phyloP scores from a whole-genome alignment of 1,284 basidiomycete genomes.

The Bjerkandera adusta region DNA sequence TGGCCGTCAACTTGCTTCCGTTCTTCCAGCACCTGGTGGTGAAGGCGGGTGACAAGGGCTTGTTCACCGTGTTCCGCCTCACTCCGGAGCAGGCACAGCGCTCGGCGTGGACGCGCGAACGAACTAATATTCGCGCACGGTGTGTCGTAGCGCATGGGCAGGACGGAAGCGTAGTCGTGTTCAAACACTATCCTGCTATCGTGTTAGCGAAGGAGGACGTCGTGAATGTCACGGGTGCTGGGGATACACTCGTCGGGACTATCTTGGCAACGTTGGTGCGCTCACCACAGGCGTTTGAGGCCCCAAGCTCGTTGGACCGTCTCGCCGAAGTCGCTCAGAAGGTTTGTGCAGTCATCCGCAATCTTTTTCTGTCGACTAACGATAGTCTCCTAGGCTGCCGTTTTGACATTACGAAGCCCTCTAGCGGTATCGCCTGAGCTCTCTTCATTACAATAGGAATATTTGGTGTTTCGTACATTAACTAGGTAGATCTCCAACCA shows the following conservation, averaged over 20 bases:
- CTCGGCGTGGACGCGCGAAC: slow-evolving; percentile 46
- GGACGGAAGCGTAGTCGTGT: slow-evolving; percentile 46
- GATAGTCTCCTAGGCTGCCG: slow-evolving; percentile 44
- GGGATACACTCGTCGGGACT: slow-evolving; percentile 84
- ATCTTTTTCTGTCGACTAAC: not conserved
- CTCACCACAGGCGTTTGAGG: slow-evolving; percentile 43
- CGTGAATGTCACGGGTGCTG: slow-evolving; percentile 86
- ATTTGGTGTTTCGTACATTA: not conserved
- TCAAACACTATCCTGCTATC: slow-evolving; percentile 72
- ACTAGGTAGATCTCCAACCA: slow-evolving; percentile 51
- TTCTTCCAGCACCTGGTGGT: slow-evolving; percentile 80
- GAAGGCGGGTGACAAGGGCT: slow-evolving; percentile 76
- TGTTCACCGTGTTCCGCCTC: slow-evolving; percentile 62
- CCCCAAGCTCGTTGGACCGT: slow-evolving; percentile 39
- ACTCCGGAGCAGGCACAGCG: slow-evolving; percentile 35
- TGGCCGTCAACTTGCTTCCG: slow-evolving; percentile 77
- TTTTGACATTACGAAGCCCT: slow-evolving; percentile 58
- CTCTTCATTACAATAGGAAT: slow-evolving; percentile 23
- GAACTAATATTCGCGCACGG: slow-evolving; percentile 45
- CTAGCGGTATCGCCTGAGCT: slow-evolving; percentile 67
- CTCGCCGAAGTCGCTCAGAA: slow-evolving; percentile 52
- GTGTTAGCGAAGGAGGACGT: slow-evolving; percentile 40
- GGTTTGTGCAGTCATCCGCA: slow-evolving; percentile 1
- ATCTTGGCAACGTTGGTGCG: slow-evolving; percentile 57
- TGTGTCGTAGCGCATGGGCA: slow-evolving; percentile 51